Conservation (phyloP, 2,329 filamentous ascomycete species). For the Celoporthe dispersa region DNA sequence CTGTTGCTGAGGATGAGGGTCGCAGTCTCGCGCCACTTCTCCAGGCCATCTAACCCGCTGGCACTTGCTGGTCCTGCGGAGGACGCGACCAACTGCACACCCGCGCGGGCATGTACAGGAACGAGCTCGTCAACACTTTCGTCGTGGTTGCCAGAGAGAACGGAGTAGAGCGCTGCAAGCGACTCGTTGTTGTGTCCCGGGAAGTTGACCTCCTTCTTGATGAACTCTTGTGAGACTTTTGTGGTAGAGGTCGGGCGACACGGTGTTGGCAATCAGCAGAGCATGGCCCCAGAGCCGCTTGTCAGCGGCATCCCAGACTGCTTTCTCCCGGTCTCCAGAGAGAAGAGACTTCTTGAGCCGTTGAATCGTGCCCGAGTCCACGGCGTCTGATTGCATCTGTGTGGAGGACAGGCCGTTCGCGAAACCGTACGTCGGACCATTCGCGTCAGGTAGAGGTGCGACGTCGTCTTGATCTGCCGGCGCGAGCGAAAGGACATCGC, state of each 20-base stretch:
- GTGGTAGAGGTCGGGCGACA: constrained; percentile 86
- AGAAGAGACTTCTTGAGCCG: constrained; percentile 75
- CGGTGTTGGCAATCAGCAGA: constrained; percentile 78
- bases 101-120: constrained; percentile 87
- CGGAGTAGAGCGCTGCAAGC: constrained; percentile 87
- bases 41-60: constrained; percentile 81
- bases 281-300: constrained; percentile 96
- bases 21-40: constrained; percentile 93
- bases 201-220: constrained; percentile 90
- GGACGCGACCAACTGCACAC: constrained; percentile 88
- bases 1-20: constrained; percentile 87
- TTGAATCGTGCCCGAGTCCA: constrained; percentile 71
- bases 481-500: constrained; percentile 72
- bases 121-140: constrained; percentile 97
- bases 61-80: constrained; percentile 55
- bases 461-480: constrained; percentile 39
- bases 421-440: constrained; percentile 30
- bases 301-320: constrained; percentile 91
- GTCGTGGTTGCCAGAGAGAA: constrained; percentile 91
- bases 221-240: constrained; percentile 92
- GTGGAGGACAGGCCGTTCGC: constrained; percentile 33
- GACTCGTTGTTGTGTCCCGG: constrained; percentile 81
- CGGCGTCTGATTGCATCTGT: constrained; percentile 56
- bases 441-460: constrained; percentile 33
- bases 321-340: constrained; percentile 83